Evolutionary conservation across 2,329 filamentous ascomycete species (phyloP), one percentile per base, ranked within the genome.

Genomic region (Ceratocystis smalleyi): DNA sequence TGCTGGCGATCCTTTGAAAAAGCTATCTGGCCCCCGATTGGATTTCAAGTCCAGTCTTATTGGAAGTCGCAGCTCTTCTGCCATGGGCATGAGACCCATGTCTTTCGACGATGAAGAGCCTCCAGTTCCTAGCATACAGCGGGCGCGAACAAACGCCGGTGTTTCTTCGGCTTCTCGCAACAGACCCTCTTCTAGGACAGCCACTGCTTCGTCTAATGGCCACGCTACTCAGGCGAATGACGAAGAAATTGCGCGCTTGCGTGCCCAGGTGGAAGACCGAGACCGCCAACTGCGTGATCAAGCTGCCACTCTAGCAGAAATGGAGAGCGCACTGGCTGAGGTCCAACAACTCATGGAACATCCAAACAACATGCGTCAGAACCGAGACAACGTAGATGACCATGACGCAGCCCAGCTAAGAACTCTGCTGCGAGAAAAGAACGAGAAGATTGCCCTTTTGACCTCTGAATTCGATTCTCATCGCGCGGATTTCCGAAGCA

Each of bases 391-490:
- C 69, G 69, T 81, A 27, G 67, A 65, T 22, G 87, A 88, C 65
- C 86, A 85, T 69, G 91, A 96, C 72, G 80, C 85, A 1, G 73
- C 81, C 4, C 88, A 95, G 71, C 78, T 99, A 65, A 85, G 91
- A 63, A 83, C 86, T n/a, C 76, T 95, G 69, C 76, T 99, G 63
- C 83, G 89, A 27, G 94, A 99, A 75, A 96, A 95, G 80, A 96
- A 96, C 70, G 94, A 99, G 66, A 96, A 91, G 77, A 96, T 99
- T 69, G 85, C 87, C 30, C 86, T 92, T 79, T 81, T 99, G 69
- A 97, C 91, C 0, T 84, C 89, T 7, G 94, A 99, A 72, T 99
- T 99, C 70, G 94, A 99, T 72, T 84, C 87, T 8, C 92, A 99
- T 72, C 83, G 94, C 66, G 92, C 94, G 19, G 94, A 99, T 74